Conservation (phyloP, 2,329 filamentous ascomycete species). For the Fusarium sacchari region DNA sequence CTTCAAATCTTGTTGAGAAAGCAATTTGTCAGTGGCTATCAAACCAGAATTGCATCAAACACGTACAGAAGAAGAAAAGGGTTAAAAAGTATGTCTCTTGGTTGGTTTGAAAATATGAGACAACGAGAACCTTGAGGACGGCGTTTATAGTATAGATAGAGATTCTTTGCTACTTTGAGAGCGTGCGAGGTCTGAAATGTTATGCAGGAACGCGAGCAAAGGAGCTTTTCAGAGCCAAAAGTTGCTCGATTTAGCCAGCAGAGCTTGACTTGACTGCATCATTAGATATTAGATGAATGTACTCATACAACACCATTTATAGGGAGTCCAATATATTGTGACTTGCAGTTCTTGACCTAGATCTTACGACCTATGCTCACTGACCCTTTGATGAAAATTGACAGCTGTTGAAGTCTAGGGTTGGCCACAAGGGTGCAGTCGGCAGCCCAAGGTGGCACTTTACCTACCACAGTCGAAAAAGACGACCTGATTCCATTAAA, state of each 20-base stretch:
- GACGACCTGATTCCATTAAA: neutral
- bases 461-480: neutral
- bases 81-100: neutral
- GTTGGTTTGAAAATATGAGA: neutral
- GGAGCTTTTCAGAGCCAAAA: neutral
- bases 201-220: neutral
- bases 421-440: neutral
- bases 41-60: neutral
- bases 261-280: conserved; percentile 18
- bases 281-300: neutral
- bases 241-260: neutral
- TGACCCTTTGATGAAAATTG: neutral
- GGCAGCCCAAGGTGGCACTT: neutral
- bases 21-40: neutral
- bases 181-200: conserved; percentile 6
- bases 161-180: conserved; percentile 9
- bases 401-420: neutral
- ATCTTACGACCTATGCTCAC: neutral
- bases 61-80: neutral
- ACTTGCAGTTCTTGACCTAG: neutral
- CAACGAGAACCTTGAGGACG: neutral
- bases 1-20: neutral
- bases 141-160: conserved; percentile 26
- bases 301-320: neutral
- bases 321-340: neutral